Base-by-base conservation (phyloP, 768 basidiomycete species). In the Rhodotorula toruloides region DNA sequence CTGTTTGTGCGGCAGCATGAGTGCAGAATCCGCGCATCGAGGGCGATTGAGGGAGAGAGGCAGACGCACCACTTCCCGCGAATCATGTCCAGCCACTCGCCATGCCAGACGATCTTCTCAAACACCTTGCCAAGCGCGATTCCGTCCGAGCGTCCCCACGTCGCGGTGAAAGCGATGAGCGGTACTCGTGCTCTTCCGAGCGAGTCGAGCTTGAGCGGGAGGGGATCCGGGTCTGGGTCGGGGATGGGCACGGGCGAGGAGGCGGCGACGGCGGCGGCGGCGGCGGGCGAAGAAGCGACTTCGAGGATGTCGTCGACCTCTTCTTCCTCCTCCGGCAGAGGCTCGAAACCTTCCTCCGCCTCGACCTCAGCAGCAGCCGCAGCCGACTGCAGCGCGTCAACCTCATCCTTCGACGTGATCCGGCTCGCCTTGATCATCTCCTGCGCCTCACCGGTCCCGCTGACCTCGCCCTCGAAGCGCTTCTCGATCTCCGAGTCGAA, bases 141-240 rank as follows among this genome's bases (percentile, higher is more conserved):
- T 9, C 91, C 89, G 72, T 98, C 94, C 70, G 93, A 89, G 36
- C 94, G 83, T 70, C 85, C 87, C 79, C 96, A 96, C 0, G 94
- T 98, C 3, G 94, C 94, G 59, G 91, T 91, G 76, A 98, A 96
- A 0, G 93, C 94, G 50, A 98, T 82, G 56, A 96, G 85, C 4
- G 93, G 91, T 34, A 93, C 84, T 25, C 65, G 62, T 7, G 53
- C 47, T 6, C 62, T 27, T 2, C 70, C 70, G 7, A 29, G 39
- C 7, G 27, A 37, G 57, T 71, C 65, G n/a, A 71, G 29, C 2
- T 60, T 9, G 32, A 27, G 27, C 50, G 32, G n/a, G n/a, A n/a
- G n/a, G n/a, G n/a, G n/a, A n/a, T n/a, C n/a, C 14, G 64, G 58
- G 3, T 29, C 19, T 19, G 63, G 49, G 17, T 21, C 42, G 50